phyloP scores from a whole-genome alignment of 2,329 filamentous ascomycete species.

The Colletotrichum liaoningense region DNA sequence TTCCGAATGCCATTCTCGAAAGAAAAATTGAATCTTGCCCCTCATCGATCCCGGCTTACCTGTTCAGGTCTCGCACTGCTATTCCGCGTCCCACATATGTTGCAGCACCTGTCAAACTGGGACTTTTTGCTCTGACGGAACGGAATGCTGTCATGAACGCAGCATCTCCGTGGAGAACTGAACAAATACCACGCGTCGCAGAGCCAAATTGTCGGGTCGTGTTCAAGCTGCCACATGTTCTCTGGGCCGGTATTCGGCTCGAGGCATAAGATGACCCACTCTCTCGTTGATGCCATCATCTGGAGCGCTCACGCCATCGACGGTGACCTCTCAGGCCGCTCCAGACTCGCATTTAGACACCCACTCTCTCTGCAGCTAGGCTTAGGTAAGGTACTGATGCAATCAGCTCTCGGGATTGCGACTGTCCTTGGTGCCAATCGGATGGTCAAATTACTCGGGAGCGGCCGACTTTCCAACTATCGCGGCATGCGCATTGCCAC shows the following conservation, averaged over 20 bases:
- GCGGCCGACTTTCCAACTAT: background rate
- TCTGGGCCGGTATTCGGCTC: background rate
- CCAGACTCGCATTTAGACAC: background rate
- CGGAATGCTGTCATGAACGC: background rate
- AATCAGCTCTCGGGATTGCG: conserved; percentile 23
- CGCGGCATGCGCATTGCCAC: too few relatives aligned
- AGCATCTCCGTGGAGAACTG: conserved; percentile 1
- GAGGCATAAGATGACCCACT: conserved; percentile 18
- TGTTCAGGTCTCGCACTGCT: background rate
- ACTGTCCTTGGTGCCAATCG: background rate
- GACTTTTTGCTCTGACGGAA: background rate
- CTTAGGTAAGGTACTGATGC: conserved; percentile 24
- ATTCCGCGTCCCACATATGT: conserved; percentile 15
- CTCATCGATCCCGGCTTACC: background rate
- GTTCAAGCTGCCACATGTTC: background rate
- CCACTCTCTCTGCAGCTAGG: background rate
- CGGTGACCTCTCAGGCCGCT: background rate
- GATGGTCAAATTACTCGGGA: background rate
- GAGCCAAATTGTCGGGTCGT: background rate
- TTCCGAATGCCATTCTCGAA: background rate
- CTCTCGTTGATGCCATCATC: conserved; percentile 32
- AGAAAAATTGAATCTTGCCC: background rate
- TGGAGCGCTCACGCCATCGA: conserved; percentile 31
- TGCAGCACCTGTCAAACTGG: background rate
- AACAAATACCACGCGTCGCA: background rate